Percentiles rank a stretch among this genome's conserved stretches.
Evolutionary conservation across 805 yeast species (phyloP).

Genomic region (Candida insectorum): DNA sequence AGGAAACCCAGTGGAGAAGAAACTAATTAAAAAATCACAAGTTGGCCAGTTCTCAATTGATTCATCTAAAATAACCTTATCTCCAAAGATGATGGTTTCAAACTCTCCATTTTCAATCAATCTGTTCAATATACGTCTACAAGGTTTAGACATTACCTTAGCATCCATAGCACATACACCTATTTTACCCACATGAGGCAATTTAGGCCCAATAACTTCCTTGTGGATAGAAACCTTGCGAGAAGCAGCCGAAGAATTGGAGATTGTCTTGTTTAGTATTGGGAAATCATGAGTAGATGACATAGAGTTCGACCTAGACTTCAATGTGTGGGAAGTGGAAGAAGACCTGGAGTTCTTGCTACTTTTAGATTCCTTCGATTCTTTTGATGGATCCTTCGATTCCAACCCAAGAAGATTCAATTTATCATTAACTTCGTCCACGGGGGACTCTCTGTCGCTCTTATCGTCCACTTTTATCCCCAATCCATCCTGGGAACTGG

Average conservation of each 20-base stretch:
- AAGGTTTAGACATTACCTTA: conserved; percentile 93
- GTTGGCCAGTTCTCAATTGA: conserved; percentile 97
- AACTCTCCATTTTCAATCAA: conserved; percentile 91
- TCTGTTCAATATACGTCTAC: conserved; percentile 83
- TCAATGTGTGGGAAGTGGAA: conserved; percentile 6
- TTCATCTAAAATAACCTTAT: conserved; percentile 93
- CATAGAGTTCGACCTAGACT: conserved; percentile 21
- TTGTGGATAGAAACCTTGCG: conserved; percentile 30
- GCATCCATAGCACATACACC: conserved; percentile 99
- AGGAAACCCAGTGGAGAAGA: conserved; percentile 96
- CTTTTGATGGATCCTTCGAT: not conserved
- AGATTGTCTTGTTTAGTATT: conserved; percentile 32
- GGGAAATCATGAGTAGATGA: conserved; percentile 14
- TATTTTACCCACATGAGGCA: conserved; percentile 82
- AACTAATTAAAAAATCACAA: conserved; percentile 90
- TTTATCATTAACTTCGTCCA: too few relatives aligned
- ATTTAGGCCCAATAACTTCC: conserved; percentile 44
- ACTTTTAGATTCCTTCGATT: not conserved
- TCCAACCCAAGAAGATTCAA: too few relatives aligned
- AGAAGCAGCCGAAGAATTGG: conserved; percentile 31
- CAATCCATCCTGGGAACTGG: conserved; percentile 32
- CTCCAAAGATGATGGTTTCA: conserved; percentile 95
- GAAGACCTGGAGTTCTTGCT: conserved; percentile 3
- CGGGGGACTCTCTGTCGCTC: not conserved
- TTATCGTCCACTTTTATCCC: conserved; percentile 2